Base-by-base conservation (phyloP, 2,329 filamentous ascomycete genomes). In the Coniochaeta prunicola region DNA sequence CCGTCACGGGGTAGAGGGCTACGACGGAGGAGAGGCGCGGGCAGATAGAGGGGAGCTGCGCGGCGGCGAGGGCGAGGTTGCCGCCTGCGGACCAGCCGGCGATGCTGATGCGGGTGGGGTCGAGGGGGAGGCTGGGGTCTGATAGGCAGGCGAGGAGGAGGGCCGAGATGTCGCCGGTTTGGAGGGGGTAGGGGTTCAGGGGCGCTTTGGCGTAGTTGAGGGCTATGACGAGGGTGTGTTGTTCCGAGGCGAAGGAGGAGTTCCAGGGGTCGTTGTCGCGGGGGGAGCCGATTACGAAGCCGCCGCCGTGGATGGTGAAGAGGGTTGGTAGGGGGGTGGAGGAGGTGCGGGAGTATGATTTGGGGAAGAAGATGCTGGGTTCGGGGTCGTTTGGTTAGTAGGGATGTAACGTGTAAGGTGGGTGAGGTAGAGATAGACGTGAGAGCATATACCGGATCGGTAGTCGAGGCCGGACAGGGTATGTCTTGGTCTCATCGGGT, bases 221-320 rank as follows among this genome's bases (percentile, higher is more conserved):
- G 17, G 72, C 74, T 17, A 81, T 65, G 15, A 82, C 77, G 9
- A 81, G 67, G 59, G 77, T 69, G 57, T 66, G 64, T 57, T 76
- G 70, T 1, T 66, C 61, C 56, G 73, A 68, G 26, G 78, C 71
- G 62, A 80, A 79, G 58, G 64, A 62, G 40, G 67, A 67, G 66
- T 77, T 80, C 71, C 79, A 79, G n/a, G 64, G 63, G 66, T 81
- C 78, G 63, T 80, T 77, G 48, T 76, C 67, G 54, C 68, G 59
- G 0, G 79, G 73, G 21, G 72, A 64, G 66, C 76, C 74, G 48
- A 82, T 30, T 30, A 71, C 70, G 64, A 79, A 81, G 40, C 78
- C 79, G 59, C 80, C 79, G 58, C 80, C 80, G 63, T 84, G 81
- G 63, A 82, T 73, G 58, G 77, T 74, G 50, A 84, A 69, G 53